phyloP scores from a whole-genome alignment of 2,329 filamentous ascomycete species.

The Plectosphaerella plurivora region DNA sequence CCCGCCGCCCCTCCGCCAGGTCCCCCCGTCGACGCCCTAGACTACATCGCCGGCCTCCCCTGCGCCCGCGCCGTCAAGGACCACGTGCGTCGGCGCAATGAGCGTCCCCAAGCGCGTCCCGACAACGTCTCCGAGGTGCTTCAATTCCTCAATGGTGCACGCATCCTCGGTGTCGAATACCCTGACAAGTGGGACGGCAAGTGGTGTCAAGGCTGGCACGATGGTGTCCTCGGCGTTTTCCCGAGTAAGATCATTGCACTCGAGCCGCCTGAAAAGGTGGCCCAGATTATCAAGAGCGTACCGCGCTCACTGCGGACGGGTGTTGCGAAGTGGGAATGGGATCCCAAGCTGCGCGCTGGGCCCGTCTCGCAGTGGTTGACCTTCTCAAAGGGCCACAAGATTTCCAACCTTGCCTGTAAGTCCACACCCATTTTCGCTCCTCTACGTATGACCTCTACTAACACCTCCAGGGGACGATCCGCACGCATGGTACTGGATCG shows the following conservation, averaged over 20 bases:
- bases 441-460: conserved; percentile 11
- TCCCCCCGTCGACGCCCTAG: conserved; percentile 18
- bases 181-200: conserved; percentile 28
- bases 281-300: conserved; percentile 5
- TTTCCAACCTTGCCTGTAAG: conserved; percentile 36
- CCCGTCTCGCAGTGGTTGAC: conserved; percentile 11
- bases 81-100: conserved; percentile 28
- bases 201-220: conserved; percentile 29
- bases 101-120: conserved; percentile 25
- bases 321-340: conserved; percentile 25
- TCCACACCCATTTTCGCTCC: not conserved
- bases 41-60: conserved; percentile 19
- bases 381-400: conserved; percentile 43
- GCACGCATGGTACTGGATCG: conserved; percentile 39
- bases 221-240: conserved; percentile 21
- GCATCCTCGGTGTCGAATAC: conserved; percentile 25
- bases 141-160: conserved; percentile 27
- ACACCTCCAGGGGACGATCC: conserved; percentile 30
- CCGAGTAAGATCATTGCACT: conserved; percentile 20
- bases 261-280: conserved; percentile 16
- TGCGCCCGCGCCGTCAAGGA: conserved; percentile 25
- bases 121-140: conserved; percentile 26
- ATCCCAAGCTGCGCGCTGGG: conserved; percentile 27
- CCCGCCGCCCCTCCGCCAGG: conserved; percentile 19
- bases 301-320: conserved; percentile 30